Evolutionary conservation across 257 asterid species (phyloP).

Genomic region (Solanum paucissectum): DNA sequence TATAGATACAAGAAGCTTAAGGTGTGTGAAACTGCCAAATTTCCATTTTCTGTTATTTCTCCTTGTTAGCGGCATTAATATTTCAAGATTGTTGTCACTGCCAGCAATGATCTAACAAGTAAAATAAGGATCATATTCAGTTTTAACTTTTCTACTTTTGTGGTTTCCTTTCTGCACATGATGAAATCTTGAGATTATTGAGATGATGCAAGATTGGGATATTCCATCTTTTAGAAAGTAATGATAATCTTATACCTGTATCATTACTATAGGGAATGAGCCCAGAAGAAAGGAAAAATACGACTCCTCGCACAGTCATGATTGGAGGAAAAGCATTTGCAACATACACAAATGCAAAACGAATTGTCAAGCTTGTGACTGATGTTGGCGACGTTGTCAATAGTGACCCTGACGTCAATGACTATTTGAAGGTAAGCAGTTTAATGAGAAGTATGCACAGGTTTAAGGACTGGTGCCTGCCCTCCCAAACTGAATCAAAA

Average conservation of each 20-base stretch:
- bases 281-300: conserved; percentile 62
- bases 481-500: neutral
- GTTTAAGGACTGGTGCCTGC: neutral
- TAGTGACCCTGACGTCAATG: conserved; percentile 87
- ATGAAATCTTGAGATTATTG: neutral
- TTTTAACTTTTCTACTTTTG: neutral
- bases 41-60: conserved; percentile 1
- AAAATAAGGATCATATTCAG: neutral
- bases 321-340: conserved; percentile 99
- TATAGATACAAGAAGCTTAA: conserved; percentile 95
- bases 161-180: neutral
- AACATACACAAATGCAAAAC: conserved; percentile 89
- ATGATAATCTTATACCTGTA: neutral
- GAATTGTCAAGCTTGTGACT: conserved; percentile 89
- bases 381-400: conserved; percentile 94
- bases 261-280: conserved; percentile 68
- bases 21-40: conserved; percentile 39
- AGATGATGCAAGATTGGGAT: neutral
- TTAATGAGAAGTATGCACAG: neutral
- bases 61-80: neutral
- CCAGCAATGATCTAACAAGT: neutral
- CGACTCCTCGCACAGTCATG: conserved; percentile 93
- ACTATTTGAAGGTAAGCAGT: conserved; percentile 57
- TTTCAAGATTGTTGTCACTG: neutral
- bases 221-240: neutral